These are phyloP conservation scores for Aureobasidium uvarum DNA, from an alignment of 2,329 filamentous ascomycete species.

Conservation along the genomic window DNA sequence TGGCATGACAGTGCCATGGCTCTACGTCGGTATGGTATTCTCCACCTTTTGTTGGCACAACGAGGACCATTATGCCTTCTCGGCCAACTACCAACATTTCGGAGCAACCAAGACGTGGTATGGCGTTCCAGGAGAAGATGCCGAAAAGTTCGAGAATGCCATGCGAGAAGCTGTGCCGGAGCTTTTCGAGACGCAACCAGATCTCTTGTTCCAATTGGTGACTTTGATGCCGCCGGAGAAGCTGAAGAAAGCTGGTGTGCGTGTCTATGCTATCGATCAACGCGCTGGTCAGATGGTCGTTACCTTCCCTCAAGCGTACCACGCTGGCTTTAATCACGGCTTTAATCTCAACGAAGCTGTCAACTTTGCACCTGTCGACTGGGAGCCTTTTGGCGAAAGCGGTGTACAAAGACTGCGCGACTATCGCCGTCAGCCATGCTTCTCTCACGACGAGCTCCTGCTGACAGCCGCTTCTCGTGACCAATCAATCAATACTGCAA, in stretches of 20 bases:
- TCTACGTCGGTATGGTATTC: slow-evolving; percentile 99
- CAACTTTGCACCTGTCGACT: slow-evolving; percentile 92
- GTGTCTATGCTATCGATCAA: slow-evolving; percentile 93
- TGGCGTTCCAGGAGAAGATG: slow-evolving; percentile 89
- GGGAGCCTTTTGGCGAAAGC: slow-evolving; percentile 86
- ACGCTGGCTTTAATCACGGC: slow-evolving; percentile 95
- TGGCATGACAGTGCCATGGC: slow-evolving; percentile 98
- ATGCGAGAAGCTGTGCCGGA: slow-evolving; percentile 96
- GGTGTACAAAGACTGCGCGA: slow-evolving; percentile 83
- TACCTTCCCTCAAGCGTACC: slow-evolving; percentile 95
- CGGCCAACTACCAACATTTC: slow-evolving; percentile 97
- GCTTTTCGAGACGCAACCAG: slow-evolving; percentile 93
- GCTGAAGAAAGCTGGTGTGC: slow-evolving; percentile 85
- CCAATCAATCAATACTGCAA: slow-evolving; percentile 81
- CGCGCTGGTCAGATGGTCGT: slow-evolving; percentile 93
- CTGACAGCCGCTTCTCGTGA: slow-evolving; percentile 83
- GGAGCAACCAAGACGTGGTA: slow-evolving; percentile 99
- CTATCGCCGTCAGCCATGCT: slow-evolving; percentile 90
- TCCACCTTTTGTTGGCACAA: slow-evolving; percentile 99
- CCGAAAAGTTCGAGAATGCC: slow-evolving; percentile 89
- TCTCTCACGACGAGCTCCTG: slow-evolving; percentile 93
- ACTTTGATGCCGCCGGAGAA: slow-evolving; percentile 92
- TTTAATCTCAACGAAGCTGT: slow-evolving; percentile 99
- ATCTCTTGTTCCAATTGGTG: slow-evolving; percentile 95
- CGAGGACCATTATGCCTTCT: slow-evolving; percentile 97